Evolutionary conservation across 768 basidiomycete genomes (phyloP).

Genomic region (Lenzites betulinus): DNA sequence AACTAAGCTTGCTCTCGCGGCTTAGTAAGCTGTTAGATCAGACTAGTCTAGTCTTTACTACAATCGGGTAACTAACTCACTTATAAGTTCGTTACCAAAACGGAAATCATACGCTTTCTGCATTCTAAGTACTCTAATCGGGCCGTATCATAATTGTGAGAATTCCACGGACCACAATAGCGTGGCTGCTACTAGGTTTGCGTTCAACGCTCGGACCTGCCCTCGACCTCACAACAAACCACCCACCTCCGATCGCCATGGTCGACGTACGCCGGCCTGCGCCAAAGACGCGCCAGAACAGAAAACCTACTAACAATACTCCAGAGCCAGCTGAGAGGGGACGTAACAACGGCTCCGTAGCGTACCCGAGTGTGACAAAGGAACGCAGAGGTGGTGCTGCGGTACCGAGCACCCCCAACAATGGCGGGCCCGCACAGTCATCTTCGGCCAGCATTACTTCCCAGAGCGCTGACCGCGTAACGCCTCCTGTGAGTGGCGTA

Average conservation of each 20-base stretch:
- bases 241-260: neutral
- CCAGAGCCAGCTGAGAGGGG: neutral
- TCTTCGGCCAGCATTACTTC: neutral
- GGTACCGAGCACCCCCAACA: constrained; percentile 6
- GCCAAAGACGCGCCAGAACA: neutral
- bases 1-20: too few relatives aligned
- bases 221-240: neutral
- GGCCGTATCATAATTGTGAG: neutral
- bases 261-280: neutral
- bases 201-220: neutral
- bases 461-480: neutral
- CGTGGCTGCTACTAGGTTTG: neutral
- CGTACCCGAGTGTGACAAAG: constrained; percentile 13
- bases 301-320: neutral
- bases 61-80: too few relatives aligned
- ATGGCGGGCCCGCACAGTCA: neutral
- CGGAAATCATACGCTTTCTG: neutral
- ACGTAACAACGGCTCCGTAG: neutral
- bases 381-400: neutral
- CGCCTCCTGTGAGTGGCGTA: constrained; percentile 3
- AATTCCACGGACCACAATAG: constrained; percentile 3
- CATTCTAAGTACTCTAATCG: neutral
- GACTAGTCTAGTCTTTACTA: too few relatives aligned
- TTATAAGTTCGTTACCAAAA: too few relatives aligned
- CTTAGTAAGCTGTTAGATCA: too few relatives aligned